phyloP scores from a whole-genome alignment of 306 rosid genomes.

The Lupinus albus region DNA sequence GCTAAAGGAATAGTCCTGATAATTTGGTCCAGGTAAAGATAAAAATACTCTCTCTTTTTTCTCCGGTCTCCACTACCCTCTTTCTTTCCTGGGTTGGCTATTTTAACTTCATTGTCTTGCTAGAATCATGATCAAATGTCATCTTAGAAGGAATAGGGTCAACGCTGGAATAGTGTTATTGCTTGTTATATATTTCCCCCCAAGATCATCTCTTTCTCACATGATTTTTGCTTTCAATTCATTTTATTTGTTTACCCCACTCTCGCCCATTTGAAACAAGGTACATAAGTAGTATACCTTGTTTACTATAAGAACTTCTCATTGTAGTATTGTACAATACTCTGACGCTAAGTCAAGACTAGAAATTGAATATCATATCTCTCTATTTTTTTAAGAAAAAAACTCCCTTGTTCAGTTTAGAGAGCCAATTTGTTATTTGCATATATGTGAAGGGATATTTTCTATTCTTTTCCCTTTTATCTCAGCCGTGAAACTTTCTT shows the following conservation, averaged over 20 bases:
- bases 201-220: constrained; percentile 39
- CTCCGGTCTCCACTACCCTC: constrained; percentile 30
- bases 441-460: neutral
- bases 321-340: constrained; percentile 48
- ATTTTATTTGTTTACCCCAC: constrained; percentile 59
- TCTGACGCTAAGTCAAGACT: constrained; percentile 45
- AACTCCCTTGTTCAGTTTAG: constrained; percentile 32
- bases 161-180: constrained; percentile 33
- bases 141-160: constrained; percentile 40
- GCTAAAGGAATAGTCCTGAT: constrained; percentile 49
- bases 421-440: constrained; percentile 24
- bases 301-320: constrained; percentile 50
- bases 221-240: constrained; percentile 61
- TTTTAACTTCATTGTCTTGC: constrained; percentile 43
- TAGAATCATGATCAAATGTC: constrained; percentile 38
- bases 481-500: neutral
- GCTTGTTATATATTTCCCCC: constrained; percentile 30
- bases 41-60: constrained; percentile 21
- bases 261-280: constrained; percentile 57
- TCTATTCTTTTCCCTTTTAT: neutral
- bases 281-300: constrained; percentile 51
- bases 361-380: constrained; percentile 43
- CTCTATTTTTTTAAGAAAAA: constrained; percentile 50
- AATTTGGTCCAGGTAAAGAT: constrained; percentile 19
- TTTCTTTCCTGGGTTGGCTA: constrained; percentile 37